Evolutionary conservation across 805 yeast genomes (phyloP), one percentile per base, ranked within the genome.

Genomic region (Debaryomyces castellii): DNA sequence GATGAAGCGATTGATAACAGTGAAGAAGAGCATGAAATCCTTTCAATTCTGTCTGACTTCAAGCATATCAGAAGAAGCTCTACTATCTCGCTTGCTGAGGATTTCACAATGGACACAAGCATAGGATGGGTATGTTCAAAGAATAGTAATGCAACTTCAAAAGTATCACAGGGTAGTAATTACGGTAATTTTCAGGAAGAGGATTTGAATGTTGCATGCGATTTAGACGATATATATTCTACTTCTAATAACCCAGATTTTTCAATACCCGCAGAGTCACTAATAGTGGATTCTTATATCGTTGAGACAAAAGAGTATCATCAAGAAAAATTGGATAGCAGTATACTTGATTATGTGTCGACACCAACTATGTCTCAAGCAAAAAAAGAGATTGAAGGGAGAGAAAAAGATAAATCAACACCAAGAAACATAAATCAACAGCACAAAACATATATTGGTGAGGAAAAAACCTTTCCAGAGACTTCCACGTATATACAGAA

Each of bases 1-100:
- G 45, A 28, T 3, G 40, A 36, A 12, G 16, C 45, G n/a, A 44
- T 54, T 9, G 55, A 50, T 7, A 53, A 54, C 42, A 54, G 59
- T 44, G 59, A 54, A 44, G 59, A 53, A 2, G 59, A 54, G 34
- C 45, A 47, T 5, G 46, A 45, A 7, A 28, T 49, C 4, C 40
- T 48, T 9, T 30, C 47, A 8, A 44, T 39, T 17, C 36, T 46
- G 11, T 33, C 44, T 5, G 22, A 33, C 5, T 32, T 32, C 10
- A 34, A n/a, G 18, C 7, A 27, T 24, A 9, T 3, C 9, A 34
- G 34, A 18, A n/a, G 45, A n/a, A 35, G 40, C 25, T 42, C 40
- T 8, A 36, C 45, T 12, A 22, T 18, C 4, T 34, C 32, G 3
- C 21, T 5, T 6, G 17, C 8, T 3, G 43, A 41, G 4, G 17